Evolutionary conservation across 2,329 filamentous ascomycete genomes (phyloP).

Genomic region (Aspergillus eucalypticola): DNA sequence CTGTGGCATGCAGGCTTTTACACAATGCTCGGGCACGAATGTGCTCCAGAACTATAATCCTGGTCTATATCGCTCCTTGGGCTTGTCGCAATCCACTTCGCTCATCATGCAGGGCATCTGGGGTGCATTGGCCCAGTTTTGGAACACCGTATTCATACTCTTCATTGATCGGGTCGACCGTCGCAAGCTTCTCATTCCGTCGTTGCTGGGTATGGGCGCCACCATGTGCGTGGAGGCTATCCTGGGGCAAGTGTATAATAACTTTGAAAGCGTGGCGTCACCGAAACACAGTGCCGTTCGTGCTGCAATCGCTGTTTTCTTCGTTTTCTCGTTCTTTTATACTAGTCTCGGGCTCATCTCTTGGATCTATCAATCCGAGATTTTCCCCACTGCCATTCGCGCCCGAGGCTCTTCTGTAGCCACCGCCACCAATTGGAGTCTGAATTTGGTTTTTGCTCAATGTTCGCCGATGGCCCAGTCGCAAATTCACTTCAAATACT

Average conservation of each 20-base stretch:
- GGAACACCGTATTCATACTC: constrained; percentile 50
- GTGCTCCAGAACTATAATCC: constrained; percentile 49
- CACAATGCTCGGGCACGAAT: constrained; percentile 51
- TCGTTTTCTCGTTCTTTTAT: constrained; percentile 50
- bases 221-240: constrained; percentile 45
- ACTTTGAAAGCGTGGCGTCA: constrained; percentile 27
- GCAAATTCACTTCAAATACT: constrained; percentile 50
- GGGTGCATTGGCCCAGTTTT: constrained; percentile 52
- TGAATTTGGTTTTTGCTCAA: constrained; percentile 53
- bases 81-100: constrained; percentile 47
- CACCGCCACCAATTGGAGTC: constrained; percentile 49
- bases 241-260: constrained; percentile 38
- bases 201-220: constrained; percentile 45
- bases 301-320: constrained; percentile 51
- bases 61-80: constrained; percentile 48
- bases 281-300: constrained; percentile 41
- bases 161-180: constrained; percentile 52
- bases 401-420: constrained; percentile 46
- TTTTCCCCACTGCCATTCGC: constrained; percentile 49
- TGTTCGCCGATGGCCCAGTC: constrained; percentile 50
- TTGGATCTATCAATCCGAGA: constrained; percentile 51
- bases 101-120: constrained; percentile 56
- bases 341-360: constrained; percentile 49
- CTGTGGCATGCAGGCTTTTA: constrained; percentile 52
- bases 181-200: constrained; percentile 51